Conservation (phyloP, 1,284 basidiomycete species). For the Leccinum griseonigrum region DNA sequence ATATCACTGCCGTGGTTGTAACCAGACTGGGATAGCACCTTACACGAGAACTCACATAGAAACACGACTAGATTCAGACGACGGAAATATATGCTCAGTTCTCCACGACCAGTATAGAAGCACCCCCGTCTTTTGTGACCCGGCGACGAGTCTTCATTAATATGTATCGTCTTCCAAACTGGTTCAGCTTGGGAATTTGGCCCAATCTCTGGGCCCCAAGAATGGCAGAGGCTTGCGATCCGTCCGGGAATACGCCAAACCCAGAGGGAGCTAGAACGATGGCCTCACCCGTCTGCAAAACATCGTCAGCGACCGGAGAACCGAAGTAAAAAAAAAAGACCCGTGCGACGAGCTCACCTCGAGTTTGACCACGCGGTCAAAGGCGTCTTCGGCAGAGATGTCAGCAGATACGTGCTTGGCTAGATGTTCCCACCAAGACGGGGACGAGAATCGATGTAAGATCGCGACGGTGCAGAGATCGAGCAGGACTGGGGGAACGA, state of each 20-base stretch:
- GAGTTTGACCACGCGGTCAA: slow-evolving; percentile 63
- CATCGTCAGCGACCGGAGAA: neutral
- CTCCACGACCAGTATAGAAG: slow-evolving; percentile 51
- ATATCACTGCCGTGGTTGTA: slow-evolving; percentile 20
- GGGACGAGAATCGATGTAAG: slow-evolving; percentile 70
- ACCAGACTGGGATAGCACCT: neutral
- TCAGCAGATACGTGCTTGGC: slow-evolving; percentile 64
- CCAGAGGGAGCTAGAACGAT: slow-evolving; percentile 63
- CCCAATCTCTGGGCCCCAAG: slow-evolving; percentile 12
- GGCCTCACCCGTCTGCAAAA: slow-evolving; percentile 59
- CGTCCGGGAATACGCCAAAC: slow-evolving; percentile 42
- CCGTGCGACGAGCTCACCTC: slow-evolving; percentile 41
- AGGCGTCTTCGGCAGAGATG: slow-evolving; percentile 53
- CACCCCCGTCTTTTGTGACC: slow-evolving; percentile 62
- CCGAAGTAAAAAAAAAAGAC: neutral
- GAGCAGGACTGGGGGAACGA: slow-evolving; percentile 63
- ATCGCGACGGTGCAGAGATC: slow-evolving; percentile 66
- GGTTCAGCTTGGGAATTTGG: slow-evolving; percentile 29
- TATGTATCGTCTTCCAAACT: slow-evolving; percentile 55
- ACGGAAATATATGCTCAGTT: slow-evolving; percentile 12
- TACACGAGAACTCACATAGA: neutral
- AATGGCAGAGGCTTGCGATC: neutral
- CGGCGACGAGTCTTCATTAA: slow-evolving; percentile 58
- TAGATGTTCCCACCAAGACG: slow-evolving; percentile 70
- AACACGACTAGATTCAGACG: neutral